Percentiles rank a stretch among this genome's conserved stretches.
These are phyloP conservation scores for Russula ochroleuca DNA, from an alignment of 768 basidiomycete genomes.

Conservation along the genomic window DNA sequence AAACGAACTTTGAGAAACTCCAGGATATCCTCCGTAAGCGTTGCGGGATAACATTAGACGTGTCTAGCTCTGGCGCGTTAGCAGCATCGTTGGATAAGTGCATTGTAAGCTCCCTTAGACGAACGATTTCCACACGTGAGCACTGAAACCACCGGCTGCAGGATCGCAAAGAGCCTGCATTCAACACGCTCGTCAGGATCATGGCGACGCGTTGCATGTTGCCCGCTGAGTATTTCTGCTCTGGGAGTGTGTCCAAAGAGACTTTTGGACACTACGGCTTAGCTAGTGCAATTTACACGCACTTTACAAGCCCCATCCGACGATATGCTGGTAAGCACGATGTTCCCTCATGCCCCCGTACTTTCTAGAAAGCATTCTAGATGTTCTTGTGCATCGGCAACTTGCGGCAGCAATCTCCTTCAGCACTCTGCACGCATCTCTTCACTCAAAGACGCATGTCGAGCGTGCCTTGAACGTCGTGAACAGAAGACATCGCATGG, in stretches of 20 bases:
- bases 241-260: slow-evolving; percentile 87
- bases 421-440: slow-evolving; percentile 72
- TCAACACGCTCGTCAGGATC: slow-evolving; percentile 96
- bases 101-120: slow-evolving; percentile 48
- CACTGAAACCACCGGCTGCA: slow-evolving; percentile 32
- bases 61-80: slow-evolving; percentile 85
- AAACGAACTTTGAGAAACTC: slow-evolving; percentile 90
- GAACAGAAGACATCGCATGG: slow-evolving; percentile 90
- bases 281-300: slow-evolving; percentile 96
- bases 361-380: slow-evolving; percentile 36
- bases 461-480: slow-evolving; percentile 83
- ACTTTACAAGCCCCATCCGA: slow-evolving; percentile 96
- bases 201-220: slow-evolving; percentile 99
- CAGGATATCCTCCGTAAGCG: slow-evolving; percentile 89
- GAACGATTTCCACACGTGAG: slow-evolving; percentile 13
- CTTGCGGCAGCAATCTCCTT: slow-evolving; percentile 86
- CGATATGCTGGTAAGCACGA: slow-evolving; percentile 76
- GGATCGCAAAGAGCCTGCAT: slow-evolving; percentile 82
- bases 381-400: slow-evolving; percentile 93
- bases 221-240: slow-evolving; percentile 96
- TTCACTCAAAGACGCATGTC: slow-evolving; percentile 85
- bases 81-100: slow-evolving; percentile 87
- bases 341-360: neutral
- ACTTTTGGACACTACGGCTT: slow-evolving; percentile 97
- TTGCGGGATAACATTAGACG: slow-evolving; percentile 77